phyloP scores from a whole-genome alignment of 768 basidiomycete genomes.

The Lactifluus volemus region DNA sequence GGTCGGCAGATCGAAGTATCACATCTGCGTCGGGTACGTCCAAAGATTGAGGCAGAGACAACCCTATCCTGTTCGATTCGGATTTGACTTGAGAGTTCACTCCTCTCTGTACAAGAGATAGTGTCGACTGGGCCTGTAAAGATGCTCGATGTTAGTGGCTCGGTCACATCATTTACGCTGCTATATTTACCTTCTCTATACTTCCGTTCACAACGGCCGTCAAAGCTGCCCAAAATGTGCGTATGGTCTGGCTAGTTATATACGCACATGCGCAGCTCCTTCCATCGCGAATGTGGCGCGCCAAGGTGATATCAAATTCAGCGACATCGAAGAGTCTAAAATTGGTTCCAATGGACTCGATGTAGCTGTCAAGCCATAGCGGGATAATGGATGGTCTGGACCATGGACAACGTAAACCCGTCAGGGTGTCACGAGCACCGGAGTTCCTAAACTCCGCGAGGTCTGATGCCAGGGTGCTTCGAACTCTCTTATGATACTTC shows the following conservation, averaged over 20 bases:
- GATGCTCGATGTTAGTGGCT: neutral
- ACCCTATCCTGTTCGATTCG: neutral
- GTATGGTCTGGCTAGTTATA: neutral
- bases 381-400: neutral
- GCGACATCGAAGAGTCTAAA: neutral
- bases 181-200: neutral
- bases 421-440: neutral
- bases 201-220: neutral
- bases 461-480: neutral
- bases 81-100: neutral
- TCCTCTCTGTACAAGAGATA: neutral
- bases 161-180: neutral
- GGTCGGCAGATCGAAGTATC: constrained; percentile 1
- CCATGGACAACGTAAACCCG: neutral
- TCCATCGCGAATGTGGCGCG: neutral
- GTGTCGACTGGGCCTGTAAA: neutral
- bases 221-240: neutral
- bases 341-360: neutral
- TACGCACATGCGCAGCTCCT: neutral
- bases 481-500: neutral
- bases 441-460: neutral
- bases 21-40: neutral
- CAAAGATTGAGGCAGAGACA: neutral
- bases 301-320: neutral
- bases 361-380: neutral